Conservation (phyloP, 1,139 yeast species). For the Kazachstania sp. region DNA sequence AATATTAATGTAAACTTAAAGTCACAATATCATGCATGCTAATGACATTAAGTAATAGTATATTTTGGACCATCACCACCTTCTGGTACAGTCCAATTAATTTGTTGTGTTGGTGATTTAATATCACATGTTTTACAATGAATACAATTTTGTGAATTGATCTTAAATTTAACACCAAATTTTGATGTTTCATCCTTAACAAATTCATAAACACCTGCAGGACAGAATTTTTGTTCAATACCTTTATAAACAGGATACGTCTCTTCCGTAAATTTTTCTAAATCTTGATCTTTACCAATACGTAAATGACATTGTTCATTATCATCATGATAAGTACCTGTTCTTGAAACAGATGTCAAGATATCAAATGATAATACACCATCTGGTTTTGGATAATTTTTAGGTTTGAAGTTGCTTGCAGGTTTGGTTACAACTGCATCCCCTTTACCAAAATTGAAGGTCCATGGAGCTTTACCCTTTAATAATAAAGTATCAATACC, state of each 20-base stretch:
- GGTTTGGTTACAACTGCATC: conserved; percentile 65
- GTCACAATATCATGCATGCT: not conserved
- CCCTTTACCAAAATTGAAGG: conserved; percentile 59
- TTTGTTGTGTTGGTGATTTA: conserved; percentile 90
- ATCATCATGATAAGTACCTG: conserved; percentile 94
- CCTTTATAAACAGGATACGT: conserved; percentile 76
- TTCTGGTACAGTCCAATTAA: conserved; percentile 92
- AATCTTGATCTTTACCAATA: conserved; percentile 59
- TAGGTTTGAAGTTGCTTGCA: conserved; percentile 59
- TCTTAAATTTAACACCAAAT: conserved; percentile 73
- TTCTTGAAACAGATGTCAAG: conserved; percentile 84
- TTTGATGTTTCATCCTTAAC: conserved; percentile 54
- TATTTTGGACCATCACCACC: conserved; percentile 99
- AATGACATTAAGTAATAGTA: conserved; percentile 15
- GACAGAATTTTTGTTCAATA: conserved; percentile 85
- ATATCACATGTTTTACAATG: conserved; percentile 98
- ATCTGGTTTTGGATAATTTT: conserved; percentile 91
- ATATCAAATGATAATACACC: conserved; percentile 83
- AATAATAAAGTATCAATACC: conserved; percentile 77
- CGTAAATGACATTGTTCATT: conserved; percentile 85
- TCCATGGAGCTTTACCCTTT: conserved; percentile 80
- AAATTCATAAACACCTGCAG: conserved; percentile 97
- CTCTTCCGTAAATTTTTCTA: conserved; percentile 54
- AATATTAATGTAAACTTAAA: not conserved
- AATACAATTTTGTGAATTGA: conserved; percentile 92